Percentiles rank a stretch among this genome's conserved stretches.
These are phyloP conservation scores for Rhizopogon vulgaris DNA, from an alignment of 768 basidiomycete genomes.

Conservation along the genomic window DNA sequence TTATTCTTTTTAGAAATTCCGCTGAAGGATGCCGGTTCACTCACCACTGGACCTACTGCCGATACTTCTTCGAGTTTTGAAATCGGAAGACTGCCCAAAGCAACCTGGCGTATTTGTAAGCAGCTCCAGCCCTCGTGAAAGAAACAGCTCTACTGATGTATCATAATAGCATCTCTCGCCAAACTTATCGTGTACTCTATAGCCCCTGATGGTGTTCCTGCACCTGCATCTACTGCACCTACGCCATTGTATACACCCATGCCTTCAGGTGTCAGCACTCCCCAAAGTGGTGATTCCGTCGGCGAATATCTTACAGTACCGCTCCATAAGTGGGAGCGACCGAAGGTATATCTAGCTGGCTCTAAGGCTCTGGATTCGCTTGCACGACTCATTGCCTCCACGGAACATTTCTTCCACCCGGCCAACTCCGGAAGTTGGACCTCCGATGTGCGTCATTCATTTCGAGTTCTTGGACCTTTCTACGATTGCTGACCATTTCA, in stretches of 20 bases:
- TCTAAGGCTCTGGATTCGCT: conserved; percentile 82
- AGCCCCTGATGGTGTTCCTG: conserved; percentile 55
- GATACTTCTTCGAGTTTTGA: conserved; percentile 50
- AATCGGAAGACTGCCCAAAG: conserved; percentile 64
- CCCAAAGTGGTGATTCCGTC: conserved; percentile 17
- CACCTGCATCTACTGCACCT: conserved; percentile 52
- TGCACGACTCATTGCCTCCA: conserved; percentile 78
- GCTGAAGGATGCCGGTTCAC: conserved; percentile 65
- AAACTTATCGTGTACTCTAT: conserved; percentile 88
- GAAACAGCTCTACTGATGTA: background rate
- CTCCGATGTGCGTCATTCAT: conserved; percentile 35
- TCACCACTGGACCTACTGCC: conserved; percentile 70
- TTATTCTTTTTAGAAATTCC: conserved; percentile 50
- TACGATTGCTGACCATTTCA: conserved; percentile 3
- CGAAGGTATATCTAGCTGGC: conserved; percentile 63
- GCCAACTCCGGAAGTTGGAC: conserved; percentile 13
- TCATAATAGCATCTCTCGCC: conserved; percentile 61
- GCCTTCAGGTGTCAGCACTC: conserved; percentile 50
- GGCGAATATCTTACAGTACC: conserved; percentile 58
- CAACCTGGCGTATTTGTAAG: conserved; percentile 69
- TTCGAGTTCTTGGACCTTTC: background rate
- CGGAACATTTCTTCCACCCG: conserved; percentile 45
- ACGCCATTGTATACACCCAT: conserved; percentile 75
- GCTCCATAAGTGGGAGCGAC: conserved; percentile 38
- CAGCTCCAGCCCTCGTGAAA: conserved; percentile 6